phyloP scores from a whole-genome alignment of 495 filamentous ascomycete genomes.

The Jackrogersella multiformis region DNA sequence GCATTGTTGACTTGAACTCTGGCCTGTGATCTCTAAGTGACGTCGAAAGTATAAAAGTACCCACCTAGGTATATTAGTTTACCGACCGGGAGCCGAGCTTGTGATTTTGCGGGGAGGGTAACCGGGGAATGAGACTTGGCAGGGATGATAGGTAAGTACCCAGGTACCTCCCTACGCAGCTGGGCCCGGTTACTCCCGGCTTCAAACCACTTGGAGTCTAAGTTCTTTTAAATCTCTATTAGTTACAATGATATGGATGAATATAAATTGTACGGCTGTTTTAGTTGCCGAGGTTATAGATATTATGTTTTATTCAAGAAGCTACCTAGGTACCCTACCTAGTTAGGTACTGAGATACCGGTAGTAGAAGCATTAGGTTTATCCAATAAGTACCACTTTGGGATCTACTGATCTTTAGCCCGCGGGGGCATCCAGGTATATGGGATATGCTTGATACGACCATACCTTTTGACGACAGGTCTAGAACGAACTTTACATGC shows the following conservation, averaged over 20 bases:
- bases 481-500: conserved; percentile 17
- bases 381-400: neutral
- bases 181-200: conserved; percentile 33
- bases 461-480: neutral
- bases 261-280: neutral
- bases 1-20: neutral
- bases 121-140: conserved; percentile 26
- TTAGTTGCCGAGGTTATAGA: conserved; percentile 35
- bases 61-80: conserved; percentile 26
- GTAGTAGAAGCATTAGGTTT: neutral
- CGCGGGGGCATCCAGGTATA: too few relatives aligned
- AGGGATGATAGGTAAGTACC: conserved; percentile 25
- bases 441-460: too few relatives aligned
- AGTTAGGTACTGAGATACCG: too few relatives aligned
- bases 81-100: conserved; percentile 62
- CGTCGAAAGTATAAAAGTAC: conserved; percentile 36
- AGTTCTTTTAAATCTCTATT: conserved; percentile 21
- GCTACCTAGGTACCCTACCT: neutral
- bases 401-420: neutral
- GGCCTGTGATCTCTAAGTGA: conserved; percentile 41
- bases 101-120: conserved; percentile 61
- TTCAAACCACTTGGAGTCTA: conserved; percentile 17
- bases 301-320: neutral
- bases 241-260: neutral
- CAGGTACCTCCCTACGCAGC: conserved; percentile 15